Percentiles rank a stretch among this genome's conserved stretches.
phyloP scores from a whole-genome alignment of 371 early-diverging fungal species.

The Encephalitozoon hellem region DNA sequence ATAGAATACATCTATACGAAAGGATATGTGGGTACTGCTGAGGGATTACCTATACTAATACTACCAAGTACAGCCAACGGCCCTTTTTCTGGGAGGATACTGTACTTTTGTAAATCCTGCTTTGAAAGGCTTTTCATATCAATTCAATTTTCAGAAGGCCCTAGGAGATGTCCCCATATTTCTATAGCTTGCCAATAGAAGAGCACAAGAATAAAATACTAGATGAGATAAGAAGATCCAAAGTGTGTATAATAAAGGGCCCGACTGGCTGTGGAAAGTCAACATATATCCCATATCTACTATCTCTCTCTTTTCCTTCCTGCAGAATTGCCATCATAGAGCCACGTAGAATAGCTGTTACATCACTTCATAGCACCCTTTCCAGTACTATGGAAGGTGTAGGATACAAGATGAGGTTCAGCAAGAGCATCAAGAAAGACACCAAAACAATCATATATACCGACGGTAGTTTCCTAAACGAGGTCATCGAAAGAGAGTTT shows the following conservation, averaged over 20 bases:
- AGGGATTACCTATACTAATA: no score
- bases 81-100: not conserved
- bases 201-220: constrained; percentile 53
- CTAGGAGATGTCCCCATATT: constrained; percentile 15
- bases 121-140: not conserved
- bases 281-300: constrained; percentile 56
- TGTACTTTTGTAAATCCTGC: not conserved
- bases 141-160: not conserved
- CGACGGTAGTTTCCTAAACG: constrained; percentile 59
- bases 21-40: not conserved
- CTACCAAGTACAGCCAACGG: no score
- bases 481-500: constrained; percentile 7
- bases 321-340: constrained; percentile 53
- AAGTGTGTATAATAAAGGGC: constrained; percentile 55
- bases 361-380: constrained; percentile 44
- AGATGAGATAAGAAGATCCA: constrained; percentile 37
- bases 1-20: not conserved
- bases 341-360: constrained; percentile 62
- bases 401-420: constrained; percentile 61
- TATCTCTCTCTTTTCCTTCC: constrained; percentile 12
- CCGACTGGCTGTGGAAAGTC: constrained; percentile 62
- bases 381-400: constrained; percentile 24
- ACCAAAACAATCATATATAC: constrained; percentile 47
- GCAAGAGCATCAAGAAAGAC: constrained; percentile 20
- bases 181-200: constrained; percentile 43